Conservation (phyloP, 345 rosid species). For the Ceriops zippeliana region DNA sequence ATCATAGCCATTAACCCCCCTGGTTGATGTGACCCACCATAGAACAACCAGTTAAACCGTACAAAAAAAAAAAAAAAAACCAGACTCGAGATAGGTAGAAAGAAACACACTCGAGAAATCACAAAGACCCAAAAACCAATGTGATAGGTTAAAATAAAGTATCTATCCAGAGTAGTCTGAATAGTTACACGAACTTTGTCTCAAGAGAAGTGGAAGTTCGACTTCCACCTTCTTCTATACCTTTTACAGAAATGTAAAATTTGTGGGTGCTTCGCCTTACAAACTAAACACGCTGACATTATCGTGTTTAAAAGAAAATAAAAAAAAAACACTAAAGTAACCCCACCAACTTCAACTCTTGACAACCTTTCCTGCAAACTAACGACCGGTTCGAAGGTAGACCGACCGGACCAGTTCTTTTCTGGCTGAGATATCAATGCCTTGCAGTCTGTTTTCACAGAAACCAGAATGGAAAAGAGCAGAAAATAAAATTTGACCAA, state of each 20-base stretch:
- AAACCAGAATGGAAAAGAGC: background rate
- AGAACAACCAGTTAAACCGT: conserved; percentile 63
- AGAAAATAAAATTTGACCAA: conserved; percentile 19
- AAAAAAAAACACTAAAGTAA: too few relatives aligned
- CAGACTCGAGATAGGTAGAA: background rate
- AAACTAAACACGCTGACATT: too few relatives aligned
- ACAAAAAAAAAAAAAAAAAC: conserved; percentile 20
- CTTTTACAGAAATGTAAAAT: too few relatives aligned
- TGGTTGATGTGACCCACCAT: conserved; percentile 98
- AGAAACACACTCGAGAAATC: background rate
- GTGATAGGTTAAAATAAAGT: background rate
- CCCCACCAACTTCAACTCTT: too few relatives aligned
- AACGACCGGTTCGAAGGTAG: conserved; percentile 27
- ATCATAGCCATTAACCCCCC: conserved; percentile 47
- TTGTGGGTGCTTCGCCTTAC: too few relatives aligned
- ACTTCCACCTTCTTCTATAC: too few relatives aligned
- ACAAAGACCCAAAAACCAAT: background rate
- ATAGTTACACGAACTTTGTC: too few relatives aligned
- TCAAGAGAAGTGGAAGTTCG: too few relatives aligned
- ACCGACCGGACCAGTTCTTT: background rate
- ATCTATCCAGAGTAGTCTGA: background rate
- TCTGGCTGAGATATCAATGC: background rate
- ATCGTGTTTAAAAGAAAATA: too few relatives aligned
- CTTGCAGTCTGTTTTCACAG: background rate
- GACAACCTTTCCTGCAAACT: conserved; percentile 2